Base-by-base conservation (phyloP, 208 protist genomes). In the Vickermania ingenoplastis region DNA sequence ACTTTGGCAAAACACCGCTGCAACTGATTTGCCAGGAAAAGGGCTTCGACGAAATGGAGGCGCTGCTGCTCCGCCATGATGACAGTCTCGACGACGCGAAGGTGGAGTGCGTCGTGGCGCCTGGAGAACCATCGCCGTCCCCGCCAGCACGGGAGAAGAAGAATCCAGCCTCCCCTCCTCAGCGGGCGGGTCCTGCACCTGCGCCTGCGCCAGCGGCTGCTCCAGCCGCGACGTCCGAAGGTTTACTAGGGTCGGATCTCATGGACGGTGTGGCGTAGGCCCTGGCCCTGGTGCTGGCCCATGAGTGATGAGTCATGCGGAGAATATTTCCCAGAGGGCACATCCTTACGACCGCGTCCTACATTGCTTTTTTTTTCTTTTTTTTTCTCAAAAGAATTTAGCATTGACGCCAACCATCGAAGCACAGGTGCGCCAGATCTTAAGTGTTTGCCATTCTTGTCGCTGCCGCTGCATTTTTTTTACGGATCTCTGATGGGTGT, bases 21-120 rank as follows among this genome's bases (percentile, higher is more conserved):
- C 84, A 94, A 58, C 52, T 90, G 17, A 94, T 94, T 57, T 73
- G 81, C 36, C 36, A 45, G 36, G 80, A 80, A 14, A 91, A 89
- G 64, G 65, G 75, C 30, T 94, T 83, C 63, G 74, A 92, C 25
- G 77, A 86, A 50, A 91, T 94, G 80, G 83, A 94, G 64, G 58
- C 71, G 36, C 63, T 94, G 69, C 79, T 94, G 45, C 58, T 92
- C 25, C 65, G 77, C 51, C 54, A 83, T 28, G 88, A 94, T 57
- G 73, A 79, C 11, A 80, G 69, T 14, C 59, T 94, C 13, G 88
- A 94, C 53, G 56, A 59, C 1, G 83, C 75, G 57, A n/a, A n/a
- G n/a, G 62, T 71, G 28, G 60, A 66, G 14, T 70, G 69, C 2
- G 58, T 27, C 13, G 53, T 59, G 13, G 57, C 69, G 11, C 49